Percentiles rank a stretch among this genome's conserved stretches.
phyloP scores from a whole-genome alignment of 257 asterid genomes.

The Gentiana macrophylla region DNA sequence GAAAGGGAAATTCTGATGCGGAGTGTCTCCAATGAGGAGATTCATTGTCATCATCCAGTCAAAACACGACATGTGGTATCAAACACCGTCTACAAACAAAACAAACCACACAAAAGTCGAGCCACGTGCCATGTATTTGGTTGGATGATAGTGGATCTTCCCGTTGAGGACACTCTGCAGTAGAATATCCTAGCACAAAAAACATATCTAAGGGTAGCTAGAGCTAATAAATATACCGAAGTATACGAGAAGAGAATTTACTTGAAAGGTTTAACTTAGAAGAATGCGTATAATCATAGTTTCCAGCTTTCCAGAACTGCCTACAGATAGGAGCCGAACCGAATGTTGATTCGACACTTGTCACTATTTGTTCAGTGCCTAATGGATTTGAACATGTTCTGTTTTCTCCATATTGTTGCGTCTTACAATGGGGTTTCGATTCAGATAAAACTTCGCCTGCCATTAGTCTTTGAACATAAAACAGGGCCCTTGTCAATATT shows the following conservation, averaged over 20 bases:
- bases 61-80: neutral
- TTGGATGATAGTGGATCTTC: no score
- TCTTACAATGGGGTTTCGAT: conserved; percentile 15
- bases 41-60: neutral
- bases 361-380: conserved; percentile 21
- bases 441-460: neutral
- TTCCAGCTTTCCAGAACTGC: conserved; percentile 95
- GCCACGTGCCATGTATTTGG: neutral
- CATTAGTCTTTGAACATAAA: no score
- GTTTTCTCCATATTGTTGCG: conserved; percentile 21
- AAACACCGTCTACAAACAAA: neutral
- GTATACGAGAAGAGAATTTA: conserved; percentile 8
- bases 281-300: conserved; percentile 42
- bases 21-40: neutral
- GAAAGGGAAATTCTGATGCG: neutral
- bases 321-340: conserved; percentile 75
- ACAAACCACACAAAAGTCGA: neutral
- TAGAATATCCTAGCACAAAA: neutral
- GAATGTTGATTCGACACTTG: conserved; percentile 44
- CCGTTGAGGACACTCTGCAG: no score
- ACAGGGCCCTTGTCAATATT: no score
- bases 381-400: conserved; percentile 19
- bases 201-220: no score
- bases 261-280: conserved; percentile 43
- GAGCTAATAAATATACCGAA: neutral